phyloP scores from a whole-genome alignment of 2,329 filamentous ascomycete species.

The Aspergillus niger region DNA sequence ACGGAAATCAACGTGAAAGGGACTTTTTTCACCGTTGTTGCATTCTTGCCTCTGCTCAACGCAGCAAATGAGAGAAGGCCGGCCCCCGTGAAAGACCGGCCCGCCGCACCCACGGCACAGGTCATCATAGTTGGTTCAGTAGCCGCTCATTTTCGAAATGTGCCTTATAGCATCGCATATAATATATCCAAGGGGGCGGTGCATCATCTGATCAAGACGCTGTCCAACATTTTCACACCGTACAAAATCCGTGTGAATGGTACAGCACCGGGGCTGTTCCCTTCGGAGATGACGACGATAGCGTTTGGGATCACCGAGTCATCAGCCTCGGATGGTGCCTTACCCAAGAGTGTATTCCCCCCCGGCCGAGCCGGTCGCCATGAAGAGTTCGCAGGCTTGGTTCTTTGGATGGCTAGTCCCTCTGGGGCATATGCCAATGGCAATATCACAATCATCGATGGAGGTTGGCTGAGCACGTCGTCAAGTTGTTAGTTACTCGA shows the following conservation, averaged over 20 bases:
- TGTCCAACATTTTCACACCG: conserved; percentile 45
- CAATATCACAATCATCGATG: conserved; percentile 63
- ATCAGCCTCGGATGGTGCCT: conserved; percentile 42
- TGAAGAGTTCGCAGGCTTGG: conserved; percentile 64
- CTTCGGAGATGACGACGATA: conserved; percentile 61
- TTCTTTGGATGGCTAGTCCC: conserved; percentile 65
- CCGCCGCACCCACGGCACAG: conserved; percentile 42
- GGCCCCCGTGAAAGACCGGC: conserved; percentile 28
- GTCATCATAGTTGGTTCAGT: conserved; percentile 53
- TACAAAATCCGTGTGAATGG: conserved; percentile 53
- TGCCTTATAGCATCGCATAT: conserved; percentile 47
- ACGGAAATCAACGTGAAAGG: conserved; percentile 44
- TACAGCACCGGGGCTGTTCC: conserved; percentile 58
- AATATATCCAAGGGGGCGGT: conserved; percentile 50
- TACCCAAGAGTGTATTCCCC: conserved; percentile 53
- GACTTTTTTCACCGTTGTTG: conserved; percentile 44
- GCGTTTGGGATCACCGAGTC: conserved; percentile 47
- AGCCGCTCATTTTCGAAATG: conserved; percentile 45
- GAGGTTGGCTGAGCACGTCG: conserved; percentile 60
- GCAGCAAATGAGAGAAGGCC: conserved; percentile 44
- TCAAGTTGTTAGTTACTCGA: conserved; percentile 52
- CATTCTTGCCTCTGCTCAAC: conserved; percentile 47
- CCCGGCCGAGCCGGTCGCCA: conserved; percentile 62
- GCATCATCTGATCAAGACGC: conserved; percentile 53
- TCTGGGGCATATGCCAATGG: conserved; percentile 70